Base-by-base conservation (phyloP, 2,329 filamentous ascomycete species). In the Cercospora sp. region DNA sequence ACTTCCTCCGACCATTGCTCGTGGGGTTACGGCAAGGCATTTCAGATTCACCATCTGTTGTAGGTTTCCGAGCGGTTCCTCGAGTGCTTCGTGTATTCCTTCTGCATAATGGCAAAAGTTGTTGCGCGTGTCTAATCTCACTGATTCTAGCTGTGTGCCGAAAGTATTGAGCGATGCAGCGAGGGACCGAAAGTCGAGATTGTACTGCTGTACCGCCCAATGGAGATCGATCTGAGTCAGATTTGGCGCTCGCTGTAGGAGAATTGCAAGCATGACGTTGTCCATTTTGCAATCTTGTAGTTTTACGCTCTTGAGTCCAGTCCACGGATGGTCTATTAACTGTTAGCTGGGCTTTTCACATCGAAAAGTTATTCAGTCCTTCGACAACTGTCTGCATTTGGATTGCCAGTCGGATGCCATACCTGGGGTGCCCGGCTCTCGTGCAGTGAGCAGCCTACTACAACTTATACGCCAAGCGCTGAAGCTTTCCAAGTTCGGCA, bases 181-280 rank as follows among this genome's bases (percentile, higher is more conserved):
- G 26, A 68, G 58, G 30, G 33, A 59, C 20, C 18, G 8, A 28
- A 58, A 68, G 12, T 65, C 48, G n/a, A 68, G 66, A 48, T 45
- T 30, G 30, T 65, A 64, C 13, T 63, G 20, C 28, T 65, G 66
- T 1, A 55, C 33, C 2, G 66, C 58, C 66, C 66, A 68, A 5
- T 65, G 63, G 0, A 68, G 40, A 26, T 68, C 58, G 1, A 68
- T 33, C 7, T 45, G n/a, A 23, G 59, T 63, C 10, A 68, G 36
- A 16, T 68, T 68, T 3, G 66, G 63, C 2, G 66, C 66, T 26
- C 63, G 48, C n/a, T 57, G 60, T 6, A 68, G 58, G 16, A 68
- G 20, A 23, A 48, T 18, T 9, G 51, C 59, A 26, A 68, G 33
- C 20, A 45, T 68, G 12, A 45, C 59, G 28, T 65, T 68, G 45